Base-by-base conservation (phyloP, 371 early-diverging fungal species). In the Batkoa obscura region DNA sequence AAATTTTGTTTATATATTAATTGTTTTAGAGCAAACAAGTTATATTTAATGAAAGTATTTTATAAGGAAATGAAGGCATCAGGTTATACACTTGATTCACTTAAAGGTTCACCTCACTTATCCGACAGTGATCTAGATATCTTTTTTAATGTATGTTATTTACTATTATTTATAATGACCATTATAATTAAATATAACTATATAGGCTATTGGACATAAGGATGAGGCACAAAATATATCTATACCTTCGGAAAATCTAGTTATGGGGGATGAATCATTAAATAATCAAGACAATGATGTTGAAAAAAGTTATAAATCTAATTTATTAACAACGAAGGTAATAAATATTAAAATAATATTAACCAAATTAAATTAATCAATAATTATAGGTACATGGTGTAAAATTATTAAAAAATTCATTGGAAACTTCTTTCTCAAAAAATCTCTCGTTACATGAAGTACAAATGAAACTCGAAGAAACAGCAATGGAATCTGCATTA, bases 401-500 rank as follows among this genome's bases (percentile, higher is more conserved):
- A 30, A 62, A 70, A 10, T 75, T 92, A 50, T 70, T 95, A 36
- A 76, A 79, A 51, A 69, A 73, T n/a, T 80, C 86, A 38, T 72
- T 90, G 30, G 64, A 72, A 43, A 73, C 81, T 0, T 66, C 87
- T 30, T 61, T 60, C 5, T 43, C 65, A 1, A 68, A 69, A 32
- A 65, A 72, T n/a, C 68, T 80, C 52, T 71, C 75, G 35, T 74
- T 75, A 33, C 82, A 80, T 60, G 82, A 85, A 36, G 74, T 79
- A 53, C 94, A 95, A 65, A 56, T 81, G n/a, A 75, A 76, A 56
- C 66, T 95, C 4, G 94, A 95, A 66, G 81, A 83, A 51, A 81
- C 83, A 47, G 81, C 93, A 0, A 79, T 84, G 46, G 78, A 81
- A 23, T 79, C 84, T 1, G 88, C 90, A 1, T 63, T 84, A 23